Percentiles rank a stretch among this genome's conserved stretches.
phyloP scores from a whole-genome alignment of 345 rosid genomes.

The Noccaea bulbosa region DNA sequence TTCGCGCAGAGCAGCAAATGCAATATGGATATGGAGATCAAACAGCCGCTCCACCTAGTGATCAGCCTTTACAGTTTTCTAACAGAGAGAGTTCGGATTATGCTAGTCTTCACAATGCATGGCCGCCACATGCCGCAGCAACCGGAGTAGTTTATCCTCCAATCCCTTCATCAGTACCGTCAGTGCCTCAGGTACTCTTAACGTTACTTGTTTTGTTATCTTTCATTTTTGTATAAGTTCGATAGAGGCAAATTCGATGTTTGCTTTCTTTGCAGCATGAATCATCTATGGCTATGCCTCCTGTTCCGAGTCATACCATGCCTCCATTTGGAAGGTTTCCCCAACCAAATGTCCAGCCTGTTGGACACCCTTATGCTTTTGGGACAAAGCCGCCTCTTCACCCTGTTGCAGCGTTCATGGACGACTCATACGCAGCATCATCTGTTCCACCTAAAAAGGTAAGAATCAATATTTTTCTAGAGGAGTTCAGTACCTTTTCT shows the following conservation, averaged over 20 bases:
- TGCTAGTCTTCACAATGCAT: slow-evolving; percentile 55
- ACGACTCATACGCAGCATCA: slow-evolving; percentile 73
- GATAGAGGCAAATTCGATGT: slow-evolving; percentile 28
- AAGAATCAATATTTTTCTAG: slow-evolving; percentile 11
- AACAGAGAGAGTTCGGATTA: slow-evolving; percentile 61
- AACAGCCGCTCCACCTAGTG: slow-evolving; percentile 52
- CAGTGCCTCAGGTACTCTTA: slow-evolving; percentile 64
- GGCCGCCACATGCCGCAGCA: slow-evolving; percentile 61
- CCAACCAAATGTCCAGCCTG: slow-evolving; percentile 65
- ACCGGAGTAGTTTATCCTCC: slow-evolving; percentile 63
- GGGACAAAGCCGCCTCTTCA: slow-evolving; percentile 63
- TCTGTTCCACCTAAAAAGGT: slow-evolving; percentile 81
- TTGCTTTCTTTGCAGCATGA: slow-evolving; percentile 61
- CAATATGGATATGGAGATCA: slow-evolving; percentile 66
- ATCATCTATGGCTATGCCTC: slow-evolving; percentile 55
- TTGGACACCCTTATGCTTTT: slow-evolving; percentile 56
- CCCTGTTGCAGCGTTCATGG: slow-evolving; percentile 65
- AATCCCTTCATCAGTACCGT: slow-evolving; percentile 54
- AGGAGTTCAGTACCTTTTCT: slow-evolving; percentile 6
- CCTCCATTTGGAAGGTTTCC: slow-evolving; percentile 75
- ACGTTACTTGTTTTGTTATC: slow-evolving; percentile 7
- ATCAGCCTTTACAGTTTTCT: slow-evolving; percentile 74
- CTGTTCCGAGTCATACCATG: slow-evolving; percentile 63
- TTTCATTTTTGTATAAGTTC: slow-evolving; percentile 6
- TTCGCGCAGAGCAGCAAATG: slow-evolving; percentile 49